Evolutionary conservation across 2,329 filamentous ascomycete species (phyloP), one percentile per base, ranked within the genome.

Genomic region (Ophiostoma ips): DNA sequence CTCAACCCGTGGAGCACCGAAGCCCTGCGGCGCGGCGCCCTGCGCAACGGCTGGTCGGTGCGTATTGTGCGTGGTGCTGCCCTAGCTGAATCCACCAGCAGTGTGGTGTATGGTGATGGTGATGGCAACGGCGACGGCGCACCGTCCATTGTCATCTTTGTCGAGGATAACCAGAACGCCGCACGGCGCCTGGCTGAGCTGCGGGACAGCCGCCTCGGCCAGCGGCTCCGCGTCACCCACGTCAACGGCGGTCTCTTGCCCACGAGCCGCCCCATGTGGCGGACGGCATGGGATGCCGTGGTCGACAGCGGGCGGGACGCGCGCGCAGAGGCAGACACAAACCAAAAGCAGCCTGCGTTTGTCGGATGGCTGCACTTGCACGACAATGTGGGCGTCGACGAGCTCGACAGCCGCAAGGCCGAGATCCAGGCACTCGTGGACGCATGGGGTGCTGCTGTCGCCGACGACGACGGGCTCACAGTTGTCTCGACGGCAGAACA

Each of bases 1-100:
- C 69, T 95, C 43, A 95, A 95, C 62, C 82, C 83, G 0, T 85
- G 89, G 82, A 76, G 82, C 56, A 76, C 94, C 33, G 87, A 95
- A 67, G 88, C 85, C 0, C 64, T 96, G 60, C 72, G 80, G 24
- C 77, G 85, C 56, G 90, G 88, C 19, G 86, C 89, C 28, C 59
- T 70, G 41, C 76, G 65, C 30, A 89, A 89, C 60, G 73, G 76
- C 36, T 88, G 83, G 80, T 64, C 61, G 0, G 75, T 81, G 9
- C 69, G 66, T 50, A 71, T 85, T 13, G 64, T 85, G 0, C 59
- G 61, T 13, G 59, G 60, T 0, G 58, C 60, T 0, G 68, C 72
- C 0, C 60, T 73, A 18, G 60, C 62, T 2, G 55, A 60, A 8
- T 62, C 66, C 1, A 59, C 68, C 18, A 62, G 65, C 1, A 62